These are phyloP conservation scores for Aspergillus alliaceus DNA, from an alignment of 2,329 filamentous ascomycete genomes.

Conservation along the genomic window DNA sequence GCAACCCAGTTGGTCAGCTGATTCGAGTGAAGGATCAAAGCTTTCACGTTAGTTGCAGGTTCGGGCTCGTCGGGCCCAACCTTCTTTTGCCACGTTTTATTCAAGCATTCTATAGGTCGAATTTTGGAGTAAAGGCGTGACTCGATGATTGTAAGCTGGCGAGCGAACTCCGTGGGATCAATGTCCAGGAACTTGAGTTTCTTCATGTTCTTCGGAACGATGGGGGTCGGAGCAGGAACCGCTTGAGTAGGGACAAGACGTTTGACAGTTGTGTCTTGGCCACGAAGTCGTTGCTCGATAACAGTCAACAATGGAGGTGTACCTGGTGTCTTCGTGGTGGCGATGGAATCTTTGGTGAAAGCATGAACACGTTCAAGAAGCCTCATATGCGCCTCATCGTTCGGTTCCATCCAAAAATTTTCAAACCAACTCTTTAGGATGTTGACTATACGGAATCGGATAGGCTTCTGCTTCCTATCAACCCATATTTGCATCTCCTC, in stretches of 20 bases:
- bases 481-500: constrained; percentile 84
- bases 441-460: constrained; percentile 93
- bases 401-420: constrained; percentile 97
- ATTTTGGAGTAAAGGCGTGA: constrained; percentile 94
- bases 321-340: constrained; percentile 88
- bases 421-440: constrained; percentile 99
- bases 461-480: constrained; percentile 92
- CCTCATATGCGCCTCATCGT: constrained; percentile 79
- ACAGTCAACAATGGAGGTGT: constrained; percentile 80
- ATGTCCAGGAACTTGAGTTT: constrained; percentile 98
- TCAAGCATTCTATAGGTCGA: constrained; percentile 90
- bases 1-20: constrained; percentile 99
- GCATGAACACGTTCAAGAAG: constrained; percentile 85
- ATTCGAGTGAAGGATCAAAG: constrained; percentile 94
- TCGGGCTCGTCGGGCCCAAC: constrained; percentile 68
- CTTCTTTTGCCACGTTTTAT: constrained; percentile 99
- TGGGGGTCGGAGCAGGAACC: constrained; percentile 78
- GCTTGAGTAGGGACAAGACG: constrained; percentile 84
- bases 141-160: constrained; percentile 95
- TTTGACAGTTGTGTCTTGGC: constrained; percentile 83
- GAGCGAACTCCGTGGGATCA: constrained; percentile 92
- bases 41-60: constrained; percentile 90
- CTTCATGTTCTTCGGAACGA: constrained; percentile 98
- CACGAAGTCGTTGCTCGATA: constrained; percentile 82
- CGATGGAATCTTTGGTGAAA: constrained; percentile 89